A percentile compares a stretch with the other conserved stretches of the same genome.
Evolutionary conservation across 345 rosid species (phyloP).

Genomic region (Hypericum perforatum): DNA sequence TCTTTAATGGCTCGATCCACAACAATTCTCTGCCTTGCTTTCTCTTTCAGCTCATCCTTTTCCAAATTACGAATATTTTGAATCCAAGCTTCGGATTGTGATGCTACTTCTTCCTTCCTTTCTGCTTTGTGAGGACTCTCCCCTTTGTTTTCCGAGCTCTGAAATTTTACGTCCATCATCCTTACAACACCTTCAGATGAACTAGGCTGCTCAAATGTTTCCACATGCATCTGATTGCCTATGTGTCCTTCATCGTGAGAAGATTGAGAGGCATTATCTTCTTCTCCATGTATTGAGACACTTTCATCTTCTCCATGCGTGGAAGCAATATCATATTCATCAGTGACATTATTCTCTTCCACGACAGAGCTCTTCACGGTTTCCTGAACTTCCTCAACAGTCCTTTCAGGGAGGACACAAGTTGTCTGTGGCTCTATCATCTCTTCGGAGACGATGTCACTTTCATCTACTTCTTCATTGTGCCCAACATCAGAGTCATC

Average conservation of each 20-base stretch:
- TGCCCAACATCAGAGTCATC: slow-evolving; percentile 11
- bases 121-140: slow-evolving; percentile 29
- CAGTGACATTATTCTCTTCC: slow-evolving; percentile 25
- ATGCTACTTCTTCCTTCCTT: slow-evolving; percentile 32
- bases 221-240: slow-evolving; percentile 13
- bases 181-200: slow-evolving; percentile 24
- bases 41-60: slow-evolving; percentile 40
- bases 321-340: slow-evolving; percentile 18
- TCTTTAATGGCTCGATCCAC: slow-evolving; percentile 92
- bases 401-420: background rate
- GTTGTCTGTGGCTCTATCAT: slow-evolving; percentile 1
- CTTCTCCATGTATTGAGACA: slow-evolving; percentile 20
- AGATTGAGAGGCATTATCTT: slow-evolving; percentile 13
- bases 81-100: slow-evolving; percentile 10
- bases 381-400: slow-evolving; percentile 1
- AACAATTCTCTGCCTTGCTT: slow-evolving; percentile 60
- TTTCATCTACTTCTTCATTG: slow-evolving; percentile 11
- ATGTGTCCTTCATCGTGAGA: slow-evolving; percentile 26
- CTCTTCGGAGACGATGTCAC: slow-evolving; percentile 1
- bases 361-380: slow-evolving; percentile 14
- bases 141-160: slow-evolving; percentile 22
- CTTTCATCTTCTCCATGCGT: slow-evolving; percentile 13
- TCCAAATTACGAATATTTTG: slow-evolving; percentile 13
- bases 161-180: slow-evolving; percentile 17
- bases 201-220: slow-evolving; percentile 26